Evolutionary conservation across 139 green algal species (phyloP).

Genomic region (Gonium pectorale): DNA sequence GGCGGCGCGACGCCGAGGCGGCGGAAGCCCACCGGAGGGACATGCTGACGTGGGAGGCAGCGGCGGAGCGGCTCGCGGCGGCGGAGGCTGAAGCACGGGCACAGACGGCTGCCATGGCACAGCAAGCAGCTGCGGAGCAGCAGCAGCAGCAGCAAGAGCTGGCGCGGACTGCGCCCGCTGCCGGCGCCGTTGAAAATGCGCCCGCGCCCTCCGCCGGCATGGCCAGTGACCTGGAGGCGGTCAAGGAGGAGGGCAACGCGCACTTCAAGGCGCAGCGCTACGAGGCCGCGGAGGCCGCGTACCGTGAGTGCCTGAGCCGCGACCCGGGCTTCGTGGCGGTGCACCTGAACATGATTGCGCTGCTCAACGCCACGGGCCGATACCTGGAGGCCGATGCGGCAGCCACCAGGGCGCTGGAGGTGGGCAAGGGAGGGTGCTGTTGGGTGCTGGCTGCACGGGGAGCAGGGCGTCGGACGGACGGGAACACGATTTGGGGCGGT

Average conservation of each 20-base stretch:
- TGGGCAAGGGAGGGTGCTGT: not conserved
- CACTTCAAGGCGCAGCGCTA: not conserved
- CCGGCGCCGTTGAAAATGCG: too few species aligned
- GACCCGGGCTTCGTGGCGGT: slow-evolving; percentile 4
- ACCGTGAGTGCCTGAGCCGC: not conserved
- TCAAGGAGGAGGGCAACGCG: slow-evolving; percentile 33
- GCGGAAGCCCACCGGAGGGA: not conserved
- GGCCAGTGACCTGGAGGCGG: not conserved
- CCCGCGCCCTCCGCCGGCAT: not conserved
- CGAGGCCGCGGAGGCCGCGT: not conserved
- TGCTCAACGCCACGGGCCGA: not conserved
- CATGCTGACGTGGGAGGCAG: slow-evolving; percentile 30
- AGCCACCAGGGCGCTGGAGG: slow-evolving; percentile 1
- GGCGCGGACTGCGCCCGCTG: too few species aligned
- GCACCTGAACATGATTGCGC: slow-evolving; percentile 23
- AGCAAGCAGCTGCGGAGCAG: not conserved
- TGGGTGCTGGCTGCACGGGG: not conserved
- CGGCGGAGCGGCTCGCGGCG: not conserved
- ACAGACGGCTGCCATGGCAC: not conserved
- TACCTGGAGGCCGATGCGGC: not conserved
- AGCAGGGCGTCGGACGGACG: too few species aligned
- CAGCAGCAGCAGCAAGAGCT: not conserved
- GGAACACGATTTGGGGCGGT: too few species aligned
- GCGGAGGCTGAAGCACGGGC: slow-evolving; percentile 1
- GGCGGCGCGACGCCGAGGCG: slow-evolving; percentile 1